Conservation (phyloP, 129 eudicot species). For the Artemisia tridentata region DNA sequence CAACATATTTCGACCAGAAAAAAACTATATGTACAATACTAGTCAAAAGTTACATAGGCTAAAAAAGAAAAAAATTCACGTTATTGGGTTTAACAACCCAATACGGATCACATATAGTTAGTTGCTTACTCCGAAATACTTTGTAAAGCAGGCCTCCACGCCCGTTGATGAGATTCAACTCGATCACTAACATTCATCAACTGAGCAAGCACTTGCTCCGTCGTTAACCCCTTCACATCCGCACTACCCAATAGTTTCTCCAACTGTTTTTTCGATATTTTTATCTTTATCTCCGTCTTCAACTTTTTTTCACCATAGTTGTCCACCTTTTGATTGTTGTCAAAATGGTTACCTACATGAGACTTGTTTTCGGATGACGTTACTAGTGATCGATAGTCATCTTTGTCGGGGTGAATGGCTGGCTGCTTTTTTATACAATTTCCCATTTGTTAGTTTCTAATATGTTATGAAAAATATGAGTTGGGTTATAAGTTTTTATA, state of each 20-base stretch:
- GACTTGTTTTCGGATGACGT: not conserved
- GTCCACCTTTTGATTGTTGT: not conserved
- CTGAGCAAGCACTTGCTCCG: slow-evolving; percentile 33
- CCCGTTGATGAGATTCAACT: slow-evolving; percentile 33
- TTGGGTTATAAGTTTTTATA: too few species aligned
- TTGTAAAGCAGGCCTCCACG: slow-evolving; percentile 55
- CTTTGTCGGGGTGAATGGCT: slow-evolving; percentile 19
- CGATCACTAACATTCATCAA: slow-evolving; percentile 36
- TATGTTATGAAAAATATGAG: too few species aligned
- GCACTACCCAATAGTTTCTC: slow-evolving; percentile 42
- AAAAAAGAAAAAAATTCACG: too few species aligned
- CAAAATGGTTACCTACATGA: not conserved
- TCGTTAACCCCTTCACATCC: slow-evolving; percentile 38
- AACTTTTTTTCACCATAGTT: not conserved
- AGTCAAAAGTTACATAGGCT: too few species aligned
- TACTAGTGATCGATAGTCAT: slow-evolving; percentile 23
- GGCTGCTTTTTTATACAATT: slow-evolving; percentile 47
- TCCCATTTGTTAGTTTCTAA: slow-evolving; percentile 27
- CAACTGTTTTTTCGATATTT: slow-evolving; percentile 52
- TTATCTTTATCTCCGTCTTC: slow-evolving; percentile 50
- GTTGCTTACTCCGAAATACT: slow-evolving; percentile 41
- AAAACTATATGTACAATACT: too few species aligned
- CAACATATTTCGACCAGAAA: too few species aligned
- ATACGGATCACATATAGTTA: not conserved
- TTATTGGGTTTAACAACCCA: too few species aligned